Evolutionary conservation across 164 flowering plant species (phyloP).

Genomic region (Kalanchoe fedtschenkoi): DNA sequence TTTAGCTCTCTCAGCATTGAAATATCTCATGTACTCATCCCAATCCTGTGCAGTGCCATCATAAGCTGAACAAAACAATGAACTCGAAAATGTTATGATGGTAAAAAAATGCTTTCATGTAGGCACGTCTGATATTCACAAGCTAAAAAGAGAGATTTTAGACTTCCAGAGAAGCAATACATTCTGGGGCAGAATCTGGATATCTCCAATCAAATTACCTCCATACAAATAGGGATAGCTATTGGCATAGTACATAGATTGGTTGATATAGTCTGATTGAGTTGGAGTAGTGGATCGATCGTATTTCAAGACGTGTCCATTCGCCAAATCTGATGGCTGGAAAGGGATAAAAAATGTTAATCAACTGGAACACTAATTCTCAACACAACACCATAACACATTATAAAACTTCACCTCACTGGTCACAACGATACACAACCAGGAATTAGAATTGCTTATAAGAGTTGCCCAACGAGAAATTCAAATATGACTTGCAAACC

Average conservation of each 20-base stretch:
- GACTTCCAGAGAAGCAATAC: background rate
- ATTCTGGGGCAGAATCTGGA: background rate
- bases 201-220: background rate
- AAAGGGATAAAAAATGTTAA: background rate
- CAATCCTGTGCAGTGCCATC: slow-evolving; percentile 50
- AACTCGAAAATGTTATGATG: background rate
- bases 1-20: slow-evolving; percentile 50
- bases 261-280: background rate
- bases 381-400: background rate
- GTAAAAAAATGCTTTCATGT: background rate
- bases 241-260: background rate
- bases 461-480: no score
- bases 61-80: slow-evolving; percentile 29
- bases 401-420: no score
- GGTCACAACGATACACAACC: no score
- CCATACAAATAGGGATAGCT: slow-evolving; percentile 1
- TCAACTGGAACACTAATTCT: background rate
- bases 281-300: background rate
- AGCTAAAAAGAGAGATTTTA: no score
- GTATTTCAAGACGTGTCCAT: background rate
- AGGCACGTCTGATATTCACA: background rate
- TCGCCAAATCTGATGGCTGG: background rate
- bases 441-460: no score
- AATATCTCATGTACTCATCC: slow-evolving; percentile 47
- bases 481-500: background rate